These are phyloP conservation scores for Tylopilus rubrobrunneus DNA, from an alignment of 768 basidiomycete species.

Conservation along the genomic window DNA sequence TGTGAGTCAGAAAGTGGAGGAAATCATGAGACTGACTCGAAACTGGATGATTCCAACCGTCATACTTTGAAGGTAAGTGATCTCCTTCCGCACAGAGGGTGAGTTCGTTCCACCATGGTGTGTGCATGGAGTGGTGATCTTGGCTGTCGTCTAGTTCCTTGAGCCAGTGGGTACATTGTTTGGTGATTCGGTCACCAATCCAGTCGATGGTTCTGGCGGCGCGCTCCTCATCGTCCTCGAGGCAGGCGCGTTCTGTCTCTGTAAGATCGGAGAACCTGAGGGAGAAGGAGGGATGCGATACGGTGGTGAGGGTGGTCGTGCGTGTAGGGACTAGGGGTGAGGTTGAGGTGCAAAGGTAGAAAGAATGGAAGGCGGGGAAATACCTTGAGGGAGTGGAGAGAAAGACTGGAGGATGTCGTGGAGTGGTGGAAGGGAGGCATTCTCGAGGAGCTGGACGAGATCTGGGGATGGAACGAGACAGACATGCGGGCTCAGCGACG, in stretches of 20 bases:
- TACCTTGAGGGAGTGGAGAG: constrained; percentile 79
- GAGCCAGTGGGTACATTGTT: constrained; percentile 66
- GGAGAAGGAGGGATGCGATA: constrained; percentile 68
- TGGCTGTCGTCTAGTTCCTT: constrained; percentile 53
- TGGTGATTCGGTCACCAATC: constrained; percentile 70
- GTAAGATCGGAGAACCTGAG: constrained; percentile 74
- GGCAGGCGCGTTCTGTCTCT: constrained; percentile 69
- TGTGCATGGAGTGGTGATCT: constrained; percentile 40
- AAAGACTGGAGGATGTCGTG: constrained; percentile 79
- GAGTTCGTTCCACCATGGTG: constrained; percentile 90
- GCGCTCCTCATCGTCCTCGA: constrained; percentile 76
- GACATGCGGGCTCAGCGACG: constrained; percentile 79
- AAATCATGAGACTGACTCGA: constrained; percentile 50
- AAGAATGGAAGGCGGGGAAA: constrained; percentile 10
- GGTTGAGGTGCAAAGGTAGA: constrained; percentile 1
- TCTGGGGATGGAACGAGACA: constrained; percentile 72
- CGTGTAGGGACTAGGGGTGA: constrained; percentile 64
- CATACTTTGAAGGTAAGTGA: constrained; percentile 61
- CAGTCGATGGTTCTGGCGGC: constrained; percentile 82
- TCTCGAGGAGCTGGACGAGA: constrained; percentile 54
- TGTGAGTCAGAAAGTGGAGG: constrained; percentile 8
- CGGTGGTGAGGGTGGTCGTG: constrained; percentile 65
- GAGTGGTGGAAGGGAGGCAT: constrained; percentile 62
- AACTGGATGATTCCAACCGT: constrained; percentile 87
- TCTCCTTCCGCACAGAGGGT: constrained; percentile 75